Evolutionary conservation across 1,284 basidiomycete species (phyloP), one percentile per base, ranked within the genome.

Genomic region (Pascua sp.): DNA sequence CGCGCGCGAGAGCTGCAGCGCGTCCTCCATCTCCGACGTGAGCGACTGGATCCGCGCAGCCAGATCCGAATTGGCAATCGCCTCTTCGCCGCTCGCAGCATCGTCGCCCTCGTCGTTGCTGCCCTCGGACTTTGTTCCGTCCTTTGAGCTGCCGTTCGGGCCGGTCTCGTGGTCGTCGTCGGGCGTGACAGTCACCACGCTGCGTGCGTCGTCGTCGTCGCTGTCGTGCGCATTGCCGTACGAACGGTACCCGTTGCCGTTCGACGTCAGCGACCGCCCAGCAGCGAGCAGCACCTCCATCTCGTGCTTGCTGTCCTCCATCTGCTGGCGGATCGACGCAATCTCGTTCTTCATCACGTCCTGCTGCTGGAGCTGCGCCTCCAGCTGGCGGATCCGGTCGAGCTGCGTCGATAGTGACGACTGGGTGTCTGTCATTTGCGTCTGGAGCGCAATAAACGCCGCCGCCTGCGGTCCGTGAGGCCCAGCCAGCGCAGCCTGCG

Each of bases 371-470:
- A 89, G 82, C 47, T 96, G 82, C 42, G 81, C 82, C 68, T 97
- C 93, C 38, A 98, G 81, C 13, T 85, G 82, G 45, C 86, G 85
- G 59, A 96, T 88, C 77, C 92, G 91, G 60, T 93, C 90, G 41
- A 91, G 83, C 67, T 97, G 91, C 13, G 78, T 81, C 1, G 87
- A 83, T 15, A 98, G 82, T 0, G 87, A 88, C 1, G 83, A 78
- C 67, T 96, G 93, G 0, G 94, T 96, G 53, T 93, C 89, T 49
- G 84, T 84, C 13, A 98, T 83, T 72, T 97, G 90, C 4, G 81
- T 75, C 70, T 96, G 92, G 4, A 98, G 83, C 18, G 79, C 75
- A n/a, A 90, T 81, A 36, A 82, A 76, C 4, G 77, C 73, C 13
- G 71, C 72, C 2, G 72, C 74, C 52, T 71, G 68, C 32, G 70